Conservation (phyloP, 345 rosid species). For the Psidium guajava region DNA sequence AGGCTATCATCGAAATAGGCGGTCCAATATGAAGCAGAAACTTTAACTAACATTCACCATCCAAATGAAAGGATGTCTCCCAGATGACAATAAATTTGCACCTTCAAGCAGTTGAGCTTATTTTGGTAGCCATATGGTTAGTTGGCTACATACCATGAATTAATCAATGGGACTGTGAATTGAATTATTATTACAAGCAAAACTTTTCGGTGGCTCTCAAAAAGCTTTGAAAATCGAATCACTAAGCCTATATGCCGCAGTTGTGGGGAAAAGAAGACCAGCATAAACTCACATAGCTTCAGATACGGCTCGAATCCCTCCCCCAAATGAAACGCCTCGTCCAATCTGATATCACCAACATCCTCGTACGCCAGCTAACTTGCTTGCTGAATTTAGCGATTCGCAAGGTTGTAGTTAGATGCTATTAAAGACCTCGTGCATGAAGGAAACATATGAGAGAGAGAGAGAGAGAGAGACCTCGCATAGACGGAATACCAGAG, state of each 20-base stretch:
- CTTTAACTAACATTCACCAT: not conserved
- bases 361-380: slow-evolving; percentile 97
- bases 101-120: not conserved
- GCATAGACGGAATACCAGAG: slow-evolving; percentile 98
- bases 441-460: not conserved
- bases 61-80: not conserved
- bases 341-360: slow-evolving; percentile 84
- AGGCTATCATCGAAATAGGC: not conserved
- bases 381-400: slow-evolving; percentile 50
- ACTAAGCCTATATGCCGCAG: not conserved
- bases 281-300: slow-evolving; percentile 1
- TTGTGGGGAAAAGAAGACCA: not conserved
- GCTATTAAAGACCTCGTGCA: not conserved
- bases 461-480: slow-evolving; percentile 20
- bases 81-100: not conserved
- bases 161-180: not conserved
- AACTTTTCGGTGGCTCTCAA: not conserved
- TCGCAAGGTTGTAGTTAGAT: not conserved
- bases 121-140: not conserved
- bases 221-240: not conserved
- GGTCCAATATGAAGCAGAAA: not conserved
- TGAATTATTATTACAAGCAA: not conserved
- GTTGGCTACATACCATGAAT: not conserved
- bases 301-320: slow-evolving; percentile 85
- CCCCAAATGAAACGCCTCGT: slow-evolving; percentile 80